Base-by-base conservation (phyloP, 1,284 basidiomycete genomes). In the Cystobasidium sp. region DNA sequence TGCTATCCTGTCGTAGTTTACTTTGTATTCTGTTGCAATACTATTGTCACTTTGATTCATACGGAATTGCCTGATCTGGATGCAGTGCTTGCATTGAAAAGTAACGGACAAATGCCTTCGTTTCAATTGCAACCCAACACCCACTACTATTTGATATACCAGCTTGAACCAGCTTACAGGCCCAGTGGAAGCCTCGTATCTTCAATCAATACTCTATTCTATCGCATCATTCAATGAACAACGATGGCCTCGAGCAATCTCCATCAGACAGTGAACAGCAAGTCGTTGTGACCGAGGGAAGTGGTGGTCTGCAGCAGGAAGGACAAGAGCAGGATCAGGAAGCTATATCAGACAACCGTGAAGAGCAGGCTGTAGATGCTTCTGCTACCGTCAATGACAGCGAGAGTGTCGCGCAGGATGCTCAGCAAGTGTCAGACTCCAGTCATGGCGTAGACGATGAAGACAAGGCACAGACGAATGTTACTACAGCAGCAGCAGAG, bases 171-270 rank as follows among this genome's bases (percentile, higher is more conserved):
- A 31, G 31, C 31, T 31, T 31, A 31, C 31, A 31, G 31, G 31
- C 31, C 31, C 31, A 31, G 31, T 31, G 31, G 31, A 31, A 31
- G 31, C 31, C 31, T 31, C 31, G 31, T 31, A 31, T 31, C 31
- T 31, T 31, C 31, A 31, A 31, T 31, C 31, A 31, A 5, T 31
- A 31, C 31, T 31, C 31, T 31, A 31, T 31, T n/a, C 20, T 12
- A 18, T 18, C 56, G 39, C 39, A 59, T n/a, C 61, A 51, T 51
- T 73, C 61, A 73, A 73, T 73, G 70, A 73, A 62, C 70, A 58
- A 59, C 46, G 47, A 73, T 73, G 70, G 62, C 41, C 39, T 47
- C 68, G 46, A 20, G 7, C 43, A 49, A 41, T 37, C 58, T 41
- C 14, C 46, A 51, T 39, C 44, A 31, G n/a, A 59, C 58, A 53